phyloP scores from a whole-genome alignment of 2,329 filamentous ascomycete species.

The Cladorrhinum sp. region DNA sequence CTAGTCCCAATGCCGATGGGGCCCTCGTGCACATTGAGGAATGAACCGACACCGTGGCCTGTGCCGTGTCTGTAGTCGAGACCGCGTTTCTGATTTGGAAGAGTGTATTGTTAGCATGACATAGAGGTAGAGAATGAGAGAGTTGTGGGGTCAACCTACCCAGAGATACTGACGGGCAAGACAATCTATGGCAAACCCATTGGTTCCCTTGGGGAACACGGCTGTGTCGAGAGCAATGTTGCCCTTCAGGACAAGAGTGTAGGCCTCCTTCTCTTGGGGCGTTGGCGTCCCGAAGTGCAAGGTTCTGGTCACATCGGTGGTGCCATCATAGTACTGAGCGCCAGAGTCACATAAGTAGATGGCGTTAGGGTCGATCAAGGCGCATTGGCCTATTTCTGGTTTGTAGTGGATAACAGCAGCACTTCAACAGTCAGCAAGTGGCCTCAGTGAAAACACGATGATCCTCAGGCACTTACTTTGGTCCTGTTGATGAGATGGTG shows the following conservation, averaged over 20 bases:
- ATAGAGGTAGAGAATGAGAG: not conserved
- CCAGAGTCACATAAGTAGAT: slow-evolving; percentile 97
- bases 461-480: slow-evolving; percentile 50
- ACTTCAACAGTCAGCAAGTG: slow-evolving; percentile 45
- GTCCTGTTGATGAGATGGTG: slow-evolving; percentile 91
- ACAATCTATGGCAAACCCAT: slow-evolving; percentile 84
- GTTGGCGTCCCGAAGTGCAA: slow-evolving; percentile 87
- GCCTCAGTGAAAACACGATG: slow-evolving; percentile 3
- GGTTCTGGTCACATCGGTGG: slow-evolving; percentile 92
- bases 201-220: slow-evolving; percentile 92
- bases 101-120: slow-evolving; percentile 8
- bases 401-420: slow-evolving; percentile 96
- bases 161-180: slow-evolving; percentile 89
- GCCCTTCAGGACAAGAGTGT: slow-evolving; percentile 92
- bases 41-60: slow-evolving; percentile 92
- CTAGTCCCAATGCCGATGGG: slow-evolving; percentile 94
- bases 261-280: slow-evolving; percentile 79
- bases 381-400: slow-evolving; percentile 77
- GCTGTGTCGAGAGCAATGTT: slow-evolving; percentile 84
- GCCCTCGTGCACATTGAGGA: slow-evolving; percentile 94
- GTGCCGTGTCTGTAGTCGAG: slow-evolving; percentile 96
- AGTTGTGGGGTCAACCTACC: slow-evolving; percentile 48
- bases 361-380: slow-evolving; percentile 75
- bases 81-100: slow-evolving; percentile 57
- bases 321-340: slow-evolving; percentile 93